Conservation (phyloP, 257 asterid genomes). For the Jaltomata sinuosa region DNA sequence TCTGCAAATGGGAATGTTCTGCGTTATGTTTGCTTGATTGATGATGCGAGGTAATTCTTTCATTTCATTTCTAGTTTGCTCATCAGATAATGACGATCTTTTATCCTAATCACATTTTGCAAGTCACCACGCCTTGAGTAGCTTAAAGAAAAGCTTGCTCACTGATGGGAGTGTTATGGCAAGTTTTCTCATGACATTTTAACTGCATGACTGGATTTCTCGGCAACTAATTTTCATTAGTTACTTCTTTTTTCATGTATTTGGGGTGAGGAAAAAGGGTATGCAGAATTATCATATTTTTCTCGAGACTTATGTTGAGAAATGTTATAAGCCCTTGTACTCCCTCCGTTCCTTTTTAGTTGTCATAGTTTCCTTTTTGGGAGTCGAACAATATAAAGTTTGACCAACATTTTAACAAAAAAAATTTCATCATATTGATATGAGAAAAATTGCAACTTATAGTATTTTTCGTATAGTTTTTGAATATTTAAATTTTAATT, state of each 20-base stretch:
- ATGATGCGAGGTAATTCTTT: conserved; percentile 48
- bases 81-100: neutral
- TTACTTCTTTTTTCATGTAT: neutral
- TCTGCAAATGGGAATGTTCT: conserved; percentile 74
- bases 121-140: neutral
- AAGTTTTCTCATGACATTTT: no score
- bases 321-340: neutral
- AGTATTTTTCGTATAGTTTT: no score
- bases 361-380: no score
- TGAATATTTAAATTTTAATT: no score
- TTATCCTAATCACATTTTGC: neutral
- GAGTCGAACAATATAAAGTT: no score
- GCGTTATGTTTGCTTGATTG: conserved; percentile 84
- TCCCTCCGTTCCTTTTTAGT: no score
- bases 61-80: neutral
- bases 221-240: no score
- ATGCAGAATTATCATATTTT: neutral
- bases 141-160: neutral
- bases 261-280: neutral
- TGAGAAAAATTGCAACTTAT: no score
- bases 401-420: no score
- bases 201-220: no score
- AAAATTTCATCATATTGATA: no score
- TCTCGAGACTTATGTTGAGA: neutral
- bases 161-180: neutral